A percentile compares a stretch with the other conserved stretches of the same genome.
Evolutionary conservation across 2,329 filamentous ascomycete species (phyloP).

Genomic region (Cladosporium cucumerinum): DNA sequence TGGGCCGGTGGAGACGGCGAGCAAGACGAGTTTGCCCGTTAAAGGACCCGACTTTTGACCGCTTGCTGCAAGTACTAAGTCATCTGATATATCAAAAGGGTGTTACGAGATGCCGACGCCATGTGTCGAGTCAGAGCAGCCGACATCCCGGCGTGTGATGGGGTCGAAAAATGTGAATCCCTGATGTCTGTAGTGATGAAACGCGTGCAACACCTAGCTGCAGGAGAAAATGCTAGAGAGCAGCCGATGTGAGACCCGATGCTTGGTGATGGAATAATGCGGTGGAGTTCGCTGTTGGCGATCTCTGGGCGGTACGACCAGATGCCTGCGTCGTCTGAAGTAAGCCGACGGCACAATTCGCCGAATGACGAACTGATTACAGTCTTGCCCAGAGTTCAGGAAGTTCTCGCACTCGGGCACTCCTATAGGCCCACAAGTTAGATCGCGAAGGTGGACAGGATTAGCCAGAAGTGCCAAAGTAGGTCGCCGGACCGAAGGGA

Average conservation of each 20-base stretch:
- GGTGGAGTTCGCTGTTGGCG: conserved; percentile 10
- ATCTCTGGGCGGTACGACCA: conserved; percentile 10
- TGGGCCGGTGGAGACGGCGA: background rate
- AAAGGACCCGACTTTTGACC: conserved; percentile 9
- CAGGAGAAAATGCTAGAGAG: conserved; percentile 2
- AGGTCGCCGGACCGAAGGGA: conserved; percentile 13
- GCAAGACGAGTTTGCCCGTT: conserved; percentile 1
- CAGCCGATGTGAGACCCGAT: conserved; percentile 3
- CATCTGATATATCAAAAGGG: conserved; percentile 10
- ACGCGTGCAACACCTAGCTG: conserved; percentile 12
- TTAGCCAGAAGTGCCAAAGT: conserved; percentile 5
- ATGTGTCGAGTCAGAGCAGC: conserved; percentile 8
- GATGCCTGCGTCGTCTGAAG: conserved; percentile 10
- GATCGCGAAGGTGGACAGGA: conserved; percentile 2
- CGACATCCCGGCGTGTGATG: conserved; percentile 8
- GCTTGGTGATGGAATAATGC: conserved; percentile 9
- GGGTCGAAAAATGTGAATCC: background rate
- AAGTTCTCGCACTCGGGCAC: conserved; percentile 4
- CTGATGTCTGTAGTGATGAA: background rate
- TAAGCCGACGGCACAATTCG: conserved; percentile 10
- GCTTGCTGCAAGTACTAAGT: conserved; percentile 4
- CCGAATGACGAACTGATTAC: conserved; percentile 6
- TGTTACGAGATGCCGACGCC: conserved; percentile 3
- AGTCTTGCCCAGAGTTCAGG: background rate
- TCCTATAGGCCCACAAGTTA: conserved; percentile 8